phyloP scores from a whole-genome alignment of 176 grass and related monocot species.

The Lolium rigidum region DNA sequence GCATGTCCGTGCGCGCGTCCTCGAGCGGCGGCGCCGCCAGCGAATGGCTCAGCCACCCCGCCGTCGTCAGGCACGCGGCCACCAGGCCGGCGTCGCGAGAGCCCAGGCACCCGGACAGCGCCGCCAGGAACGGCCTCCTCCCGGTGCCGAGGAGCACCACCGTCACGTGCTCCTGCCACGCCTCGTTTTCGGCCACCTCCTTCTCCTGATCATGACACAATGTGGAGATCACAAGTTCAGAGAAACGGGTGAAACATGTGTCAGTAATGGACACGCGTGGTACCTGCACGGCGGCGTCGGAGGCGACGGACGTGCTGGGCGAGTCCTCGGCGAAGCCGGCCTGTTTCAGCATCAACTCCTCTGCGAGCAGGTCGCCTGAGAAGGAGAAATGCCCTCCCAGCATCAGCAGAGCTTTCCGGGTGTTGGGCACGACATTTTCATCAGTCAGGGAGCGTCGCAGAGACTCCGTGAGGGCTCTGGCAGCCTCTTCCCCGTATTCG shows the following conservation, averaged over 20 bases:
- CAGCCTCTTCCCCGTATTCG: slow-evolving; percentile 48
- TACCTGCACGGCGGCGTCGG: slow-evolving; percentile 29
- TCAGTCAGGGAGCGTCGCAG: slow-evolving; percentile 51
- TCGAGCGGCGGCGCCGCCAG: slow-evolving; percentile 8
- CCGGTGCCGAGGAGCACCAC: slow-evolving; percentile 41
- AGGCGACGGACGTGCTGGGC: not conserved
- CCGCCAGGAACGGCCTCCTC: slow-evolving; percentile 53
- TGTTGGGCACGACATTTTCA: slow-evolving; percentile 29
- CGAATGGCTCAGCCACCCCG: slow-evolving; percentile 59
- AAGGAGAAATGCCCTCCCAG: slow-evolving; percentile 62
- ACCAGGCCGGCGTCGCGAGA: slow-evolving; percentile 41
- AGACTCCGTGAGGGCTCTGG: slow-evolving; percentile 39
- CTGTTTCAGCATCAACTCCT: slow-evolving; percentile 55
- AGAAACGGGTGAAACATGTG: not conserved
- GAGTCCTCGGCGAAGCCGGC: slow-evolving; percentile 41
- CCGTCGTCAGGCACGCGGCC: slow-evolving; percentile 50
- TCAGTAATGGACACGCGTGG: not conserved
- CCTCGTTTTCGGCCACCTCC: slow-evolving; percentile 34
- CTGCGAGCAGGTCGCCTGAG: slow-evolving; percentile 47
- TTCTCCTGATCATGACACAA: slow-evolving; percentile 20
- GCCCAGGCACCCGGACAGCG: slow-evolving; percentile 59
- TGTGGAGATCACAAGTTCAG: not conserved
- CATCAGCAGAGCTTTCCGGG: slow-evolving; percentile 58
- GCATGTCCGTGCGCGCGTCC: slow-evolving; percentile 31
- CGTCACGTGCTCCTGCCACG: slow-evolving; percentile 39